Base-by-base conservation (phyloP, 2,329 filamentous ascomycete species). In the Septoria linicola region DNA sequence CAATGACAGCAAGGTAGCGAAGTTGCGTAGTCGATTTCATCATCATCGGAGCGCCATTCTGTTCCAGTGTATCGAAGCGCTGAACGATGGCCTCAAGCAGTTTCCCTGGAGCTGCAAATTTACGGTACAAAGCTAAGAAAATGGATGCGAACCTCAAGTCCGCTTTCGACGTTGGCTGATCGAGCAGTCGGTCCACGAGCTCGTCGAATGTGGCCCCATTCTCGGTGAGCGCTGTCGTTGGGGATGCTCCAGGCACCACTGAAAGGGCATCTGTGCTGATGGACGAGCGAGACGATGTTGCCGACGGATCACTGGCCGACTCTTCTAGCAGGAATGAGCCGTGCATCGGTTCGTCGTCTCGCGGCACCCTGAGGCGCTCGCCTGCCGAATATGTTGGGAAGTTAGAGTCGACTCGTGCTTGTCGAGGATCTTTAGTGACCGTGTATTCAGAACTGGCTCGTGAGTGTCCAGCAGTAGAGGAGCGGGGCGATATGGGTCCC, bases 91-190 rank as follows among this genome's bases (percentile, higher is more conserved):
- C 84, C 34, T 84, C 80, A 45, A 97, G 82, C 3, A 99, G 78
- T 58, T 86, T 80, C 8, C 81, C 80, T 0, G 93, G 93, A 1
- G 91, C 82, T 3, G 89, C 87, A 67, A 99, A 97, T 68, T 93
- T 95, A 56, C 93, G 86, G 71, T 97, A 97, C 11, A 97, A 76
- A 58, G 92, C 96, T 23, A 97, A 77, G 64, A 97, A 97, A 14
- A 95, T 84, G 37, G 90, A 83, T 1, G 82, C 81, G 66, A 96
- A 99, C 69, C 96, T 96, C 51, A 81, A 80, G 66, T 97, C 93
- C n/a, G 85, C 80, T 65, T 89, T 90, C 21, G 88, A 90, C 73
- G 92, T 85, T 30, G 88, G 88, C 55, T 88, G 81, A 0, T 85
- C 80, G 19, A 97, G 78, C 34, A 99, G 78, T n/a, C 90, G 85